Evolutionary conservation across 225 moss, liverwort and hornwort species (phyloP).

Genomic region (Pleurozium schreberi): DNA sequence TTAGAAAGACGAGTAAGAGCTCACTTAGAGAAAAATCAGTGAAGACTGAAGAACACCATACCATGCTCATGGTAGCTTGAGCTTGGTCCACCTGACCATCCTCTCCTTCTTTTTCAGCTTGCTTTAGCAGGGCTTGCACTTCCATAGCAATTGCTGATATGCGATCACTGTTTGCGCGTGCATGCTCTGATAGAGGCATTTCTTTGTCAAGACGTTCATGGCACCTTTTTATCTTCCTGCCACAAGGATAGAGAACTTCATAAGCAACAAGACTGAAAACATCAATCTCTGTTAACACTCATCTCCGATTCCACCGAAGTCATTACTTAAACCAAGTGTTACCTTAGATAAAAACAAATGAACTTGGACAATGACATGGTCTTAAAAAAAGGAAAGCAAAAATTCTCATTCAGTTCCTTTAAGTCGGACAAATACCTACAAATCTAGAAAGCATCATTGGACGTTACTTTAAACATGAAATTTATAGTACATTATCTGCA

Average conservation of each 20-base stretch:
- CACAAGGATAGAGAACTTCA: neutral
- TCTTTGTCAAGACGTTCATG: constrained; percentile 93
- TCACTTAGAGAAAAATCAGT: neutral
- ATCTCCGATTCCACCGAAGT: neutral
- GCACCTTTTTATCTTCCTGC: constrained; percentile 93
- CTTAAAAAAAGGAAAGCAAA: no score
- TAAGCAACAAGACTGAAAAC: neutral
- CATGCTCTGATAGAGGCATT: constrained; percentile 89
- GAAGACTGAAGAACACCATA: neutral
- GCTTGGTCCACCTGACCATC: constrained; percentile 88
- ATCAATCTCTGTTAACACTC: neutral
- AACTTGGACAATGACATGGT: no score
- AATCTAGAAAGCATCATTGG: no score
- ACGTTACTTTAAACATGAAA: no score
- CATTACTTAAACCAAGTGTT: neutral
- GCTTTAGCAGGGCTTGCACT: constrained; percentile 79
- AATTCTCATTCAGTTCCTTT: no score
- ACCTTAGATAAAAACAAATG: no score
- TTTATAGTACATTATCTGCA: no score
- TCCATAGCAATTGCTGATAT: constrained; percentile 96
- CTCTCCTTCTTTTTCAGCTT: constrained; percentile 88
- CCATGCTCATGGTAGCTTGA: constrained; percentile 90
- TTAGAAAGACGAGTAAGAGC: no score
- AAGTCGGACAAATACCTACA: no score
- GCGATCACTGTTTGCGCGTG: constrained; percentile 78